These are phyloP conservation scores for Pulveroboletus sp. DNA, from an alignment of 768 basidiomycete genomes.

Conservation along the genomic window DNA sequence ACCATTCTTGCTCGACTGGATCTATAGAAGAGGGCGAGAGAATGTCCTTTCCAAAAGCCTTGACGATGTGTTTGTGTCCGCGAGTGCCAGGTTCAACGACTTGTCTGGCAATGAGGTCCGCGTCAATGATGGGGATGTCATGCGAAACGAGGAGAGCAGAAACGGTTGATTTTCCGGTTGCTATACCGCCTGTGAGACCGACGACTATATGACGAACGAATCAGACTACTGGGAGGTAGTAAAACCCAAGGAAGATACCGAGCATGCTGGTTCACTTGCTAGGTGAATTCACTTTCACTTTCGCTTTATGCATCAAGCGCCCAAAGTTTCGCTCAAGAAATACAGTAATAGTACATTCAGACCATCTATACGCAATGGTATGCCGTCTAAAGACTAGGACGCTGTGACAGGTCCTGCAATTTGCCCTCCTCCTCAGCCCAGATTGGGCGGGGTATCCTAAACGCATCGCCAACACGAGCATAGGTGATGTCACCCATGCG, in stretches of 20 bases:
- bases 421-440: slow-evolving; percentile 21
- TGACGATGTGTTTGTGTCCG: slow-evolving; percentile 63
- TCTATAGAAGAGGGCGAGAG: slow-evolving; percentile 37
- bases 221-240: neutral
- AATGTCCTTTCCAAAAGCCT: slow-evolving; percentile 68
- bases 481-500: slow-evolving; percentile 41
- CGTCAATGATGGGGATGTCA: slow-evolving; percentile 84
- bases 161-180: slow-evolving; percentile 95
- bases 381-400: slow-evolving; percentile 1
- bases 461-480: slow-evolving; percentile 27
- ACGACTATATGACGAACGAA: slow-evolving; percentile 53
- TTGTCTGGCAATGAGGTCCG: slow-evolving; percentile 83
- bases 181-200: slow-evolving; percentile 94
- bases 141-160: slow-evolving; percentile 67
- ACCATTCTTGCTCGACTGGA: slow-evolving; percentile 6
- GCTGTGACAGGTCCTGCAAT: neutral
- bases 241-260: slow-evolving; percentile 8
- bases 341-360: no score
- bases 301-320: no score
- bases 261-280: no score
- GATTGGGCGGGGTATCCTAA: slow-evolving; percentile 22
- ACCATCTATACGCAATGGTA: no score
- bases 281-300: no score
- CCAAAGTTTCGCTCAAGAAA: no score
- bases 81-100: slow-evolving; percentile 84